These are phyloP conservation scores for Chrysoporthe deuterocubensis DNA, from an alignment of 2,329 filamentous ascomycete genomes.

Conservation along the genomic window DNA sequence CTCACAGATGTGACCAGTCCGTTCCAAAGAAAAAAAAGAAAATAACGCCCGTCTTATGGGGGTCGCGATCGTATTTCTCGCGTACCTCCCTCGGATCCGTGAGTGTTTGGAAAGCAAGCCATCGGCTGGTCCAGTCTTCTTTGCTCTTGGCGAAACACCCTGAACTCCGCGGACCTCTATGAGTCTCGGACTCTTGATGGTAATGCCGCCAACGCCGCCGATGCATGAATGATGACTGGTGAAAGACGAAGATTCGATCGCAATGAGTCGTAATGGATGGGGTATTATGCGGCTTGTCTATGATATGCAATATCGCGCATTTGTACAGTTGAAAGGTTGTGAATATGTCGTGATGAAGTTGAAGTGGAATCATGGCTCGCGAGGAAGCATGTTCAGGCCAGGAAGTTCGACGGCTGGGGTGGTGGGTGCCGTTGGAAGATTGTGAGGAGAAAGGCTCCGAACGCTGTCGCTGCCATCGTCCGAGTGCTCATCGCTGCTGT, in stretches of 20 bases:
- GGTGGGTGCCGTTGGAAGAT: conserved; percentile 42
- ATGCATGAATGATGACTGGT: conserved; percentile 29
- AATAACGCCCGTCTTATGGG: conserved; percentile 22
- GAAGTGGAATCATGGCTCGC: not conserved
- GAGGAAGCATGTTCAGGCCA: conserved; percentile 16
- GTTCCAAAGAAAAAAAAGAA: conserved; percentile 7
- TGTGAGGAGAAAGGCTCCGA: conserved; percentile 45
- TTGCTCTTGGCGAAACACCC: conserved; percentile 7
- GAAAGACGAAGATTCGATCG: conserved; percentile 20
- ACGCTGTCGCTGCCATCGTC: conserved; percentile 50
- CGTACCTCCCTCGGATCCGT: not conserved
- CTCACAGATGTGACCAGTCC: not conserved
- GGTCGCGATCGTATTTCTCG: conserved; percentile 1
- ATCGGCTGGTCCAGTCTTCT: conserved; percentile 3
- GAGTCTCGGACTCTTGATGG: conserved; percentile 15
- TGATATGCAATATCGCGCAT: conserved; percentile 21
- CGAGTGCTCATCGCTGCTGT: conserved; percentile 47
- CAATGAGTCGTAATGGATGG: conserved; percentile 11
- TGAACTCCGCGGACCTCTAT: conserved; percentile 27
- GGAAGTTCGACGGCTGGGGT: conserved; percentile 36
- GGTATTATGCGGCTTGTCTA: conserved; percentile 25
- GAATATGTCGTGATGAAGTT: not conserved
- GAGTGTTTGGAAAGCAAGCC: conserved; percentile 4
- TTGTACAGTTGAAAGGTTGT: conserved; percentile 26
- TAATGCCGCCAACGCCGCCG: conserved; percentile 31